Conservation (phyloP, 169 alveolate genomes). For the Plasmodium yoelii region DNA sequence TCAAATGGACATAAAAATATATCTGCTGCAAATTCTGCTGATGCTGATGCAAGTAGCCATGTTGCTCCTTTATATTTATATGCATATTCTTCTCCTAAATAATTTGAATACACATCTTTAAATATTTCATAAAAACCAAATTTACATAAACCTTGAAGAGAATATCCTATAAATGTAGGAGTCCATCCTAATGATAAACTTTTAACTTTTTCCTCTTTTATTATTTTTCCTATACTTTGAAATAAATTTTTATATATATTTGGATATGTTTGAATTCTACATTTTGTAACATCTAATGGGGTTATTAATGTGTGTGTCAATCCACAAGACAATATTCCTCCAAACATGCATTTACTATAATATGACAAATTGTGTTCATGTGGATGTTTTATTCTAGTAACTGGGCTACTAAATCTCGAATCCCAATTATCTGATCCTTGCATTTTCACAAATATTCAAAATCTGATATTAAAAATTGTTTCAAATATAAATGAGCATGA, state of each 20-base stretch:
- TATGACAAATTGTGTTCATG: slow-evolving; percentile 85
- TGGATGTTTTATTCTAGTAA: slow-evolving; percentile 81
- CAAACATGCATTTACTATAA: slow-evolving; percentile 96
- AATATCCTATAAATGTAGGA: slow-evolving; percentile 98
- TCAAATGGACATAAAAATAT: slow-evolving; percentile 97
- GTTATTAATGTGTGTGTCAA: slow-evolving; percentile 96
- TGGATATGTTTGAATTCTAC: slow-evolving; percentile 96
- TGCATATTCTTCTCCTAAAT: slow-evolving; percentile 90
- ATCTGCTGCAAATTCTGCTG: slow-evolving; percentile 99
- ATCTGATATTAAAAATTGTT: no score
- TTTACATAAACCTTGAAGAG: slow-evolving; percentile 97
- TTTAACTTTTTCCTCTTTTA: slow-evolving; percentile 91
- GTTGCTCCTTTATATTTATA: slow-evolving; percentile 91
- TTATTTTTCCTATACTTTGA: slow-evolving; percentile 83
- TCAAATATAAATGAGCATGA: no score
- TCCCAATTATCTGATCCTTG: slow-evolving; percentile 75
- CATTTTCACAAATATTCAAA: slow-evolving; percentile 21
- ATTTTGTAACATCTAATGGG: slow-evolving; percentile 97
- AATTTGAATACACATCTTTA: slow-evolving; percentile 94
- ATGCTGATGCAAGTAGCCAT: slow-evolving; percentile 97
- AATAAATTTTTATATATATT: slow-evolving; percentile 88
- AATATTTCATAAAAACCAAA: slow-evolving; percentile 98
- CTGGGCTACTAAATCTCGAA: slow-evolving; percentile 78
- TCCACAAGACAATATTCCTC: slow-evolving; percentile 97
- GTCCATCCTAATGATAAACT: slow-evolving; percentile 96